Evolutionary conservation across 139 green algal species (phyloP).

Genomic region (Ettlia oleoabundans): DNA sequence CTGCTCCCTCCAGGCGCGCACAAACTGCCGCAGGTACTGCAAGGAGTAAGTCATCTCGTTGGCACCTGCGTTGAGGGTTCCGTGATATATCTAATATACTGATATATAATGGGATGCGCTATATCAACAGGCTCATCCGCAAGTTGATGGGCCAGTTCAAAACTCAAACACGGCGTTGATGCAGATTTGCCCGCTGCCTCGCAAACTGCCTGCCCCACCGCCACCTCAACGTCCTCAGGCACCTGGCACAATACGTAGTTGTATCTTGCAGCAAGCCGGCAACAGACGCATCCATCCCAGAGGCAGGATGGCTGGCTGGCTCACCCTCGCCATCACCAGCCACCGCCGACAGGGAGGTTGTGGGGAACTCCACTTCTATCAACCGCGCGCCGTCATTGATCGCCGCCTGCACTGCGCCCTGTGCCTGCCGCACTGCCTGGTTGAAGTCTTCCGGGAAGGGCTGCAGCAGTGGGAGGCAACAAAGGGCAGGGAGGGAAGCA

Average conservation of each 20-base stretch:
- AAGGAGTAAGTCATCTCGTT: slow-evolving; percentile 73
- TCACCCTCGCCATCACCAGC: slow-evolving; percentile 40
- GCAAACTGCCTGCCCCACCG: too few relatives aligned
- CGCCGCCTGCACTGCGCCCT: slow-evolving; percentile 54
- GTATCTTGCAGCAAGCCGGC: neutral
- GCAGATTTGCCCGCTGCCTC: too few relatives aligned
- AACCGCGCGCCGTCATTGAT: slow-evolving; percentile 57
- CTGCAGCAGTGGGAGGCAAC: too few relatives aligned
- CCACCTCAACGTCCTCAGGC: too few relatives aligned
- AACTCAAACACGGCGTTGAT: too few relatives aligned
- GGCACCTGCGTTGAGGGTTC: slow-evolving; percentile 49
- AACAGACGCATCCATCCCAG: neutral
- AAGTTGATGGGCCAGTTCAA: too few relatives aligned
- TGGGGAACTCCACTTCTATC: slow-evolving; percentile 75
- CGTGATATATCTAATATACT: neutral
- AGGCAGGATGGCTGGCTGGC: neutral
- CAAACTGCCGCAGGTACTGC: slow-evolving; percentile 64
- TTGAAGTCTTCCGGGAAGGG: slow-evolving; percentile 56
- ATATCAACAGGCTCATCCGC: too few relatives aligned
- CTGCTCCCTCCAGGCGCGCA: slow-evolving; percentile 51
- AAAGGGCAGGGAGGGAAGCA: too few relatives aligned
- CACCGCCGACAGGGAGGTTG: slow-evolving; percentile 46
- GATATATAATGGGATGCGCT: neutral
- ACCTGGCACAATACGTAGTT: too few relatives aligned
- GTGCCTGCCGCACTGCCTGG: slow-evolving; percentile 60